Evolutionary conservation across 768 basidiomycete genomes (phyloP).

Genomic region (Rhodocollybia butyracea): DNA sequence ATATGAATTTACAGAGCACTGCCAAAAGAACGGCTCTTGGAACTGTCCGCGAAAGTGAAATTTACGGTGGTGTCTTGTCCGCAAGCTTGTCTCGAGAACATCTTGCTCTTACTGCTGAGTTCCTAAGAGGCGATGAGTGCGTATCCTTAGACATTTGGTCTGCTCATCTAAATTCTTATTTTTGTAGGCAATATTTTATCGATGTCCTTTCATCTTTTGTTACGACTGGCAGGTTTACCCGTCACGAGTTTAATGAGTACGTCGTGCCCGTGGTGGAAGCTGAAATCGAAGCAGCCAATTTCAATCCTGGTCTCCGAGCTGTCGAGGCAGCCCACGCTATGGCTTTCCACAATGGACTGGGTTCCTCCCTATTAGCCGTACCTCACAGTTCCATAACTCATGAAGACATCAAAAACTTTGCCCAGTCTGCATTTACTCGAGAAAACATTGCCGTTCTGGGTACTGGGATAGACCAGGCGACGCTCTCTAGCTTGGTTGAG

Average conservation of each 20-base stretch:
- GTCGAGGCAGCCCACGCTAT: slow-evolving; percentile 85
- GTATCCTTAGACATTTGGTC: slow-evolving; percentile 30
- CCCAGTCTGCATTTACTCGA: slow-evolving; percentile 68
- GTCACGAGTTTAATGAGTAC: slow-evolving; percentile 74
- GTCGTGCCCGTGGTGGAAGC: slow-evolving; percentile 67
- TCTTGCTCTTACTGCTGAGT: slow-evolving; percentile 91
- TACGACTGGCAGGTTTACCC: slow-evolving; percentile 77
- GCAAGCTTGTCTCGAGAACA: slow-evolving; percentile 84
- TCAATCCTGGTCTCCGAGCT: slow-evolving; percentile 65
- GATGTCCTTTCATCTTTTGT: slow-evolving; percentile 84
- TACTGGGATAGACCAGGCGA: slow-evolving; percentile 74
- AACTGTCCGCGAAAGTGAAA: slow-evolving; percentile 88
- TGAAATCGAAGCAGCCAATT: slow-evolving; percentile 60
- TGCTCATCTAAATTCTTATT: background rate
- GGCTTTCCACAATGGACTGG: slow-evolving; percentile 94
- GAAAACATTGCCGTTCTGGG: slow-evolving; percentile 85
- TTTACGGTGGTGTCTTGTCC: slow-evolving; percentile 90
- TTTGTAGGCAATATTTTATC: slow-evolving; percentile 78
- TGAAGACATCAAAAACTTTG: slow-evolving; percentile 72
- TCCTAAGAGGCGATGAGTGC: slow-evolving; percentile 93
- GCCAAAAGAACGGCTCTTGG: slow-evolving; percentile 83
- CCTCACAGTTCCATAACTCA: slow-evolving; percentile 58
- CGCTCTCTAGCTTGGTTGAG: slow-evolving; percentile 69
- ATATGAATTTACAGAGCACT: slow-evolving; percentile 62
- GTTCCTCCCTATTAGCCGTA: slow-evolving; percentile 85